Evolutionary conservation across 306 rosid genomes (phyloP).

Genomic region (Pachyrhizus erosus): DNA sequence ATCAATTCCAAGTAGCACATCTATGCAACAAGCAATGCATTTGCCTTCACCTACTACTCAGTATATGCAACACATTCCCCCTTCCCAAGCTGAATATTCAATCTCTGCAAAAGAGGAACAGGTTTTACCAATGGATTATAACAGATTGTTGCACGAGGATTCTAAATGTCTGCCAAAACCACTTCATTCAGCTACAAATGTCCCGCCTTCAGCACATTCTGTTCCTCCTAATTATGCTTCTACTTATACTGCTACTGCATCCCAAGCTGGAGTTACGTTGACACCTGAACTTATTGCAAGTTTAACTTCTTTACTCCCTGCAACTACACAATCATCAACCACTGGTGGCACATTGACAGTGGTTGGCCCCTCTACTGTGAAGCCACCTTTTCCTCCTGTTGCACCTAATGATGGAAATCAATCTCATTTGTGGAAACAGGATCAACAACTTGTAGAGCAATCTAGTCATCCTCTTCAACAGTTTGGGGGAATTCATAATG

Average conservation of each 20-base stretch:
- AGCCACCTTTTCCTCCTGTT: slow-evolving; percentile 57
- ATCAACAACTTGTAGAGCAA: slow-evolving; percentile 56
- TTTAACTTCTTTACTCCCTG: slow-evolving; percentile 72
- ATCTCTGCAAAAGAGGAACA: slow-evolving; percentile 60
- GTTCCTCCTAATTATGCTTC: slow-evolving; percentile 55
- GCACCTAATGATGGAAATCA: slow-evolving; percentile 49
- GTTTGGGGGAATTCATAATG: slow-evolving; percentile 52
- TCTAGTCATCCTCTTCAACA: slow-evolving; percentile 61
- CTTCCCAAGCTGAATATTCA: slow-evolving; percentile 57
- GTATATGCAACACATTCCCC: slow-evolving; percentile 59
- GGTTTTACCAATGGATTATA: slow-evolving; percentile 58
- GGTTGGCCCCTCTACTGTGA: slow-evolving; percentile 51
- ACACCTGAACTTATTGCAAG: slow-evolving; percentile 90
- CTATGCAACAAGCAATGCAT: slow-evolving; percentile 54
- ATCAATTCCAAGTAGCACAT: slow-evolving; percentile 48
- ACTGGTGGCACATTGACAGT: slow-evolving; percentile 52
- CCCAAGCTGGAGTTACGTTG: slow-evolving; percentile 77
- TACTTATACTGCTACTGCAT: slow-evolving; percentile 47
- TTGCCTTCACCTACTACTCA: slow-evolving; percentile 66
- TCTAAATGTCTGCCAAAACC: slow-evolving; percentile 59
- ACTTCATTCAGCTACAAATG: slow-evolving; percentile 46
- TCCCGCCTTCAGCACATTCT: slow-evolving; percentile 56
- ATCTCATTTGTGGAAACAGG: slow-evolving; percentile 74
- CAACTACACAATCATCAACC: slow-evolving; percentile 59
- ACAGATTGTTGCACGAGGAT: slow-evolving; percentile 66